Evolutionary conservation across 2,329 filamentous ascomycete genomes (phyloP).

Genomic region (Pseudocercospora eumusae): DNA sequence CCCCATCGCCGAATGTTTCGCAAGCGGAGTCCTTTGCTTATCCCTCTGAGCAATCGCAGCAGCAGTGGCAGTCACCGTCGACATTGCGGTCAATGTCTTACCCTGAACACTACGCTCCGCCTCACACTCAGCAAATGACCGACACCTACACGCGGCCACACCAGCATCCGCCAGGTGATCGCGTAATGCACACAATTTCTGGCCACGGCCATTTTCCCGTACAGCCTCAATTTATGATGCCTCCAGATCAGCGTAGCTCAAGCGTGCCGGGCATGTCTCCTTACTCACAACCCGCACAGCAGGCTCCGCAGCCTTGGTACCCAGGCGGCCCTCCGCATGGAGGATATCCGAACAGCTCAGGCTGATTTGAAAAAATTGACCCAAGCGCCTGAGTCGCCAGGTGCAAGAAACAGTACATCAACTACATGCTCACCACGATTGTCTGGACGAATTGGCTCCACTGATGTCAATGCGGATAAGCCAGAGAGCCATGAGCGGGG

Average conservation of each 20-base stretch:
- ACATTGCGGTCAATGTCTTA: constrained; percentile 15
- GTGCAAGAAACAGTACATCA: not conserved
- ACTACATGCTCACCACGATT: not conserved
- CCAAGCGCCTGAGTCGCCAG: not conserved
- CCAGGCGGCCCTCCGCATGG: constrained; percentile 6
- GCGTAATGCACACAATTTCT: constrained; percentile 1
- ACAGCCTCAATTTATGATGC: constrained; percentile 16
- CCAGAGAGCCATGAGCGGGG: not conserved
- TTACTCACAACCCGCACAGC: constrained; percentile 10
- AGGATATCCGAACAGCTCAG: constrained; percentile 1
- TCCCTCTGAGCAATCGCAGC: constrained; percentile 8
- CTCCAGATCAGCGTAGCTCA: constrained; percentile 16
- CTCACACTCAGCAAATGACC: not conserved
- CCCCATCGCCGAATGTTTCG: constrained; percentile 15
- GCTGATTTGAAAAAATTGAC: not conserved
- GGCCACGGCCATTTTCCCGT: constrained; percentile 2
- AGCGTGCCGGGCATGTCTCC: constrained; percentile 11
- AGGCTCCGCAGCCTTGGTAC: constrained; percentile 13
- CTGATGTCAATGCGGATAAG: not conserved
- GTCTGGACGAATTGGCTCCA: not conserved
- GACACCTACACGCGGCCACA: constrained; percentile 2
- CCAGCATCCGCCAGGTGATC: not conserved
- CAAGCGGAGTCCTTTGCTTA: constrained; percentile 11
- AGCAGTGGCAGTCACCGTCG: constrained; percentile 16
- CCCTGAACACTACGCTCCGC: constrained; percentile 8